These are phyloP conservation scores for Funneliformis caledonium DNA, from an alignment of 371 early-diverging fungal species.

Conservation along the genomic window DNA sequence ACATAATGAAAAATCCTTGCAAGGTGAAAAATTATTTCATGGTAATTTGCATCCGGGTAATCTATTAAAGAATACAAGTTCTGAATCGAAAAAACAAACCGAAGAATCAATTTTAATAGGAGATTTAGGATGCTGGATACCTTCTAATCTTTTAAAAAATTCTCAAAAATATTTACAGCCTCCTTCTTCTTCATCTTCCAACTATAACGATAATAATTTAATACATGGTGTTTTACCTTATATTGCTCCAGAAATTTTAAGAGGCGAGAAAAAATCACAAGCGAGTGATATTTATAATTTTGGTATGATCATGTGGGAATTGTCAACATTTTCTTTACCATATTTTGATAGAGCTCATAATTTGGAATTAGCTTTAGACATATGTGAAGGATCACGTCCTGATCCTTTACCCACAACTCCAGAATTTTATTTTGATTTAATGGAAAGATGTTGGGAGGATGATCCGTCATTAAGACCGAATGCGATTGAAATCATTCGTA, in stretches of 20 bases:
- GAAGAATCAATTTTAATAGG: neutral
- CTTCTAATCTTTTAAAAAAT: neutral
- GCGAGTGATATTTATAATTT: constrained; percentile 25
- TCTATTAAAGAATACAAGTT: neutral
- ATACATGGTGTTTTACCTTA: constrained; percentile 29
- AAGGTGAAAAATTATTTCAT: constrained; percentile 8
- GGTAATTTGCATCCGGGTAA: constrained; percentile 25
- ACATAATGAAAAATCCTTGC: neutral
- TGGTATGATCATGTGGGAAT: constrained; percentile 35
- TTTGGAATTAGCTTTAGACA: constrained; percentile 9
- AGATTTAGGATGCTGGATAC: neutral
- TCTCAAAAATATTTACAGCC: neutral
- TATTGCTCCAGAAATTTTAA: constrained; percentile 31
- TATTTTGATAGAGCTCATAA: constrained; percentile 29
- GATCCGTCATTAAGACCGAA: constrained; percentile 19
- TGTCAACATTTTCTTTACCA: neutral
- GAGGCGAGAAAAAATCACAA: constrained; percentile 5
- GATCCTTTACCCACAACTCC: neutral
- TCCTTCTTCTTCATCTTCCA: neutral
- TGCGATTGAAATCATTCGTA: constrained; percentile 1
- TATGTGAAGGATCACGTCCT: constrained; percentile 18
- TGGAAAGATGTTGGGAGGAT: constrained; percentile 29
- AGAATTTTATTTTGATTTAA: neutral
- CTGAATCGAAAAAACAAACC: neutral
- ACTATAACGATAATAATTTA: neutral